Percentiles rank a stretch among this genome's conserved stretches.
Conservation (phyloP, 208 protist genomes). For the Leishmania gerbilli region DNA sequence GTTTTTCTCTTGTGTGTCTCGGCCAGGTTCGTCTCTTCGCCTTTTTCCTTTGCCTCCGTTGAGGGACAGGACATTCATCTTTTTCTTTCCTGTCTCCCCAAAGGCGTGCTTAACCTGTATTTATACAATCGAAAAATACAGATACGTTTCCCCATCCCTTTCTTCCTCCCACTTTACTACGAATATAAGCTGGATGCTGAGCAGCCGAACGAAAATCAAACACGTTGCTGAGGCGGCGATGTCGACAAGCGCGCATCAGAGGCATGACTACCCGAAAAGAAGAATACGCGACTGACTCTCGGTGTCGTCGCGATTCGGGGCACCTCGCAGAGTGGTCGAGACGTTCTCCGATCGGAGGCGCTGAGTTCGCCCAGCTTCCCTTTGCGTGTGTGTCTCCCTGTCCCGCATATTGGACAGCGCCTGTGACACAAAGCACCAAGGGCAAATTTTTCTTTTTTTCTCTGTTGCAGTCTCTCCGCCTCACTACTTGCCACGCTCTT, state of each 20-base stretch:
- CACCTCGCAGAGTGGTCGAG: neutral
- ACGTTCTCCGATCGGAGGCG: neutral
- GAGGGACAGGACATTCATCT: slow-evolving; percentile 5
- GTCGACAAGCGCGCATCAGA: neutral
- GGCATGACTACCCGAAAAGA: slow-evolving; percentile 5
- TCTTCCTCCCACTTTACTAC: neutral
- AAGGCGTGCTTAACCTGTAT: neutral
- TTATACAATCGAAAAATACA: slow-evolving; percentile 7
- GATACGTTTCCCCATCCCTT: neutral
- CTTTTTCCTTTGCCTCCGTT: slow-evolving; percentile 16
- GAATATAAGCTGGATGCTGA: neutral
- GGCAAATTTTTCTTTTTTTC: neutral
- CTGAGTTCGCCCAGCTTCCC: neutral
- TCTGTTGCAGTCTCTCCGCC: neutral
- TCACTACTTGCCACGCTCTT: neutral
- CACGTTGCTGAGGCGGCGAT: neutral
- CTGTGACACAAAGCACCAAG: neutral
- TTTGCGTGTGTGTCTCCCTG: neutral
- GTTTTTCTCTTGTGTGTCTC: slow-evolving; percentile 1
- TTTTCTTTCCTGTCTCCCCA: slow-evolving; percentile 1
- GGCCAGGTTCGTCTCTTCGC: slow-evolving; percentile 5
- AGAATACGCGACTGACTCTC: slow-evolving; percentile 2
- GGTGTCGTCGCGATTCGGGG: neutral
- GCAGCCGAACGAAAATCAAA: slow-evolving; percentile 1
- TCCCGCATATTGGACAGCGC: neutral